Conservation (phyloP, 108 stramenopile genomes). For the Stephanodiscus triporus region DNA sequence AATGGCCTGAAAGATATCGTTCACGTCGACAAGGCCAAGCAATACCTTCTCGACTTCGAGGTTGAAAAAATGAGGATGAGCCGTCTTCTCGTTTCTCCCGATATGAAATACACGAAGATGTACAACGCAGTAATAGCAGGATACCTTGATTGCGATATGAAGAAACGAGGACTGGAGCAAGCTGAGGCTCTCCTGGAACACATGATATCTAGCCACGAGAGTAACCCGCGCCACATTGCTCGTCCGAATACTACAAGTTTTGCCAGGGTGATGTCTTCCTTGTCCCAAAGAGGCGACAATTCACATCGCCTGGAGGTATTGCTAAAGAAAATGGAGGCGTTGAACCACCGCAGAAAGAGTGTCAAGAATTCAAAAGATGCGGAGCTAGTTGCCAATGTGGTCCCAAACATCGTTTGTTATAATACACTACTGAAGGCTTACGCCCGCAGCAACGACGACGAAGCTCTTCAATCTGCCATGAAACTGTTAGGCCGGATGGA, state of each 20-base stretch:
- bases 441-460: constrained; percentile 14
- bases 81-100: constrained; percentile 11
- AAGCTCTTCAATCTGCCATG: constrained; percentile 25
- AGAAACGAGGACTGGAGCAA: constrained; percentile 17
- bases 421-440: constrained; percentile 38
- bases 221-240: constrained; percentile 40
- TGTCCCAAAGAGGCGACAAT: constrained; percentile 27
- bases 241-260: constrained; percentile 48
- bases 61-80: constrained; percentile 26
- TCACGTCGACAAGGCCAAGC: constrained; percentile 28
- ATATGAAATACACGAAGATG: constrained; percentile 40
- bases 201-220: constrained; percentile 39
- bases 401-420: constrained; percentile 38
- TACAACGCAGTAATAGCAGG: constrained; percentile 47
- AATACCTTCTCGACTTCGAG: constrained; percentile 42
- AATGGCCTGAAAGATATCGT: constrained; percentile 23
- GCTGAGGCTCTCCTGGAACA: constrained; percentile 28
- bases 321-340: constrained; percentile 39
- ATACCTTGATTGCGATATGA: constrained; percentile 22
- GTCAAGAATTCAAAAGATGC: constrained; percentile 5
- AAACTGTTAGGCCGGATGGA: constrained; percentile 38
- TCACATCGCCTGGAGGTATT: constrained; percentile 24
- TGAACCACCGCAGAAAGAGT: constrained; percentile 23
- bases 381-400: constrained; percentile 38
- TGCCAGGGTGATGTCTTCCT: constrained; percentile 35